These are phyloP conservation scores for Marasmius fiardii DNA, from an alignment of 1,284 basidiomycete species.

Conservation along the genomic window DNA sequence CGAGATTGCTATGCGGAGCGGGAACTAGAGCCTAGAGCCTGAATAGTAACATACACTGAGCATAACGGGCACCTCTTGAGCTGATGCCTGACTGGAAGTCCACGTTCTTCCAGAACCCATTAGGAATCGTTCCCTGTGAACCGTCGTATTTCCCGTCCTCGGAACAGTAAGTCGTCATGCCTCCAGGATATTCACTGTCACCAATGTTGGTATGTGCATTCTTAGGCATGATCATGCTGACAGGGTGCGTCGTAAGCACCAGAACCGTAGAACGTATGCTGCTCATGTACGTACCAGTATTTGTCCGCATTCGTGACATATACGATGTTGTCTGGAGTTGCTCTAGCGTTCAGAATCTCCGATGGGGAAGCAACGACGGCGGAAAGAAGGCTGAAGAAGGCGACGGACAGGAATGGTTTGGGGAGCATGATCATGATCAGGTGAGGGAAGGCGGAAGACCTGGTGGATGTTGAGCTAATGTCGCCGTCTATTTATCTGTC, in stretches of 20 bases:
- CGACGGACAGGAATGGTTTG: neutral
- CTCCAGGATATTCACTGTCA: constrained; percentile 47
- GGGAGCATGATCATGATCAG: neutral
- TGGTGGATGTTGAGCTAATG: neutral
- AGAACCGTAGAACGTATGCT: neutral
- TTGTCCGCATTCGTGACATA: constrained; percentile 17
- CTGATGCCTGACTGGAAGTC: constrained; percentile 38
- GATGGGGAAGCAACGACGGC: constrained; percentile 9
- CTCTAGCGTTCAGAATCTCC: constrained; percentile 3
- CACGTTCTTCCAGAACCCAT: constrained; percentile 44
- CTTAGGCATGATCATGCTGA: constrained; percentile 38
- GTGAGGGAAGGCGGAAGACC: neutral
- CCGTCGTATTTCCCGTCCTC: constrained; percentile 28
- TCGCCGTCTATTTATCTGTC: neutral
- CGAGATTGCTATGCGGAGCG: neutral
- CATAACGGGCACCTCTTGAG: constrained; percentile 32
- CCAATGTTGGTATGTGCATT: constrained; percentile 46
- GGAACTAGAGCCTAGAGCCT: neutral
- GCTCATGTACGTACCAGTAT: constrained; percentile 15
- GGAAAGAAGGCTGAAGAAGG: constrained; percentile 5
- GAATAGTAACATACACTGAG: constrained; percentile 32
- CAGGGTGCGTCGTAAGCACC: neutral
- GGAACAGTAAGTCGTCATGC: constrained; percentile 48
- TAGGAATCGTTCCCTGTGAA: constrained; percentile 38
- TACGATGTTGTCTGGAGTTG: constrained; percentile 19